Evolutionary conservation across 2,329 filamentous ascomycete genomes (phyloP), one percentile per base, ranked within the genome.

Genomic region (Cordyceps fumosorosea): DNA sequence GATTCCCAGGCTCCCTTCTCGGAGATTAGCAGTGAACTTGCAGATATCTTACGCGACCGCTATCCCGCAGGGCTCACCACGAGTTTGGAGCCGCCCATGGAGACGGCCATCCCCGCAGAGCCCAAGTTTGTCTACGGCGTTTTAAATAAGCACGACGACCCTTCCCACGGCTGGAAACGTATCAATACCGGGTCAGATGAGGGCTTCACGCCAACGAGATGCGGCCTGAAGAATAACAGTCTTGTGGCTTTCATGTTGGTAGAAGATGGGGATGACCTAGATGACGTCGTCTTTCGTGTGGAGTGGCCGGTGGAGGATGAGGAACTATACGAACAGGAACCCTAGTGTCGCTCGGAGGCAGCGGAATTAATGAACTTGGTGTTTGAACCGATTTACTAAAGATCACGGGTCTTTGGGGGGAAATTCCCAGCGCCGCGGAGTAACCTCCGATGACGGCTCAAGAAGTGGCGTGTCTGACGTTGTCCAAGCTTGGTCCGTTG

Each of bases 1-100:
- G 81, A 85, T 45, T 76, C 85, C 5, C 75, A 81, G 16, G 80
- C 81, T 45, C 74, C 84, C 12, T 84, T 91, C 69, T 74, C 78
- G 18, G 73, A 78, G 1, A 76, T 89, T 63, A 85, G 85, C 62
- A 67, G 77, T 20, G 80, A 85, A 22, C 81, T 93, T 2, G 74
- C 89, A 20, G 73, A 77, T 0, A 76, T 84, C 12, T 75, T 92
- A 6, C 77, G 71, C 32, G 84, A 86, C 51, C 76, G 83, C 32
- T 87, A 85, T 64, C 80, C 84, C 0, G 62, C 73, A 0, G 84
- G 85, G 0, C 76, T 88, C 5, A 76, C 73, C 1, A 73, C 73
- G 12, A 72, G 74, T 18, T 62, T 71, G 20, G 67, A 54, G 0
- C 68, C 73, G 12, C 66, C 70, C 7, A 70, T 74, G 47, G 73